These are phyloP conservation scores for Nephromyces sp. DNA, from an alignment of 169 alveolate species.

Conservation along the genomic window DNA sequence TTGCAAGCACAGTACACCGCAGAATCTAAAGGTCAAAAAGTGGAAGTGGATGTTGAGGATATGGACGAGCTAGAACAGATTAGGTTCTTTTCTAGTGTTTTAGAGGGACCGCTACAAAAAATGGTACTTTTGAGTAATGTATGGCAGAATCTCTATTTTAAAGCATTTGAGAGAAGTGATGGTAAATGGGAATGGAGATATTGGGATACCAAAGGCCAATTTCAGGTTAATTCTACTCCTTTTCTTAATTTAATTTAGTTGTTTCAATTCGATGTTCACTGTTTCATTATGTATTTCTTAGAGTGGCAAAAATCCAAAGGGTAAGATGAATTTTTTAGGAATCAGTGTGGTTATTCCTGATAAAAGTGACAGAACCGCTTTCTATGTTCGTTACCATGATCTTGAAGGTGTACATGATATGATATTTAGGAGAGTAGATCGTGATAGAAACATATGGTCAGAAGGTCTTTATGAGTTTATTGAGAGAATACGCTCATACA, in stretches of 20 bases:
- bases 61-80: slow-evolving; percentile 20
- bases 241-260: background rate
- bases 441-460: slow-evolving; percentile 62
- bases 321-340: slow-evolving; percentile 50
- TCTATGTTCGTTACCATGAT: slow-evolving; percentile 60
- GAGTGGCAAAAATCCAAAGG: slow-evolving; percentile 45
- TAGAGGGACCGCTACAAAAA: slow-evolving; percentile 27
- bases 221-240: slow-evolving; percentile 5
- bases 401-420: slow-evolving; percentile 47
- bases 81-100: slow-evolving; percentile 13
- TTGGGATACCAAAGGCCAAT: slow-evolving; percentile 26
- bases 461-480: slow-evolving; percentile 64
- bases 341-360: slow-evolving; percentile 60
- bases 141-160: slow-evolving; percentile 20
- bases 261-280: background rate
- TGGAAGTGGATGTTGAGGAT: slow-evolving; percentile 1
- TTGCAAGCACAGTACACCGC: slow-evolving; percentile 33
- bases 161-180: slow-evolving; percentile 11
- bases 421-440: slow-evolving; percentile 50
- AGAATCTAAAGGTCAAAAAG: slow-evolving; percentile 17
- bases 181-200: slow-evolving; percentile 39
- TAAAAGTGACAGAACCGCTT: slow-evolving; percentile 36
- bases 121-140: slow-evolving; percentile 16
- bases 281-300: background rate
- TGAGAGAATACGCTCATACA: slow-evolving; percentile 14